Evolutionary conservation across 257 asterid species (phyloP).

Genomic region (Solanum infundibuliforme): DNA sequence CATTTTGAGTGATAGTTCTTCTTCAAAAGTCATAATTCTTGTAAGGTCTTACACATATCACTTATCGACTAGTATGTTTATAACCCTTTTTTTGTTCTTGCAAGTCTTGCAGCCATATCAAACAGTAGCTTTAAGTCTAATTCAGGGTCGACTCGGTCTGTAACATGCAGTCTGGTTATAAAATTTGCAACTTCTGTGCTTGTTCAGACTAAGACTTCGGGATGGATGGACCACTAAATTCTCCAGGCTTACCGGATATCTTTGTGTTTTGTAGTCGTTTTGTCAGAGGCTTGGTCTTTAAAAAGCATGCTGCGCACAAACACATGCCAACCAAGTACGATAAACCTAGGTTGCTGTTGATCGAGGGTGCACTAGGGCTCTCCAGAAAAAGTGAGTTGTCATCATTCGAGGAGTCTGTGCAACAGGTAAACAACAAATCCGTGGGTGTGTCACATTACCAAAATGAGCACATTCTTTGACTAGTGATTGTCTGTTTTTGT

Average conservation of each 20-base stretch:
- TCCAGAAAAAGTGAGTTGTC: constrained; percentile 58
- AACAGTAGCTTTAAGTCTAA: not conserved
- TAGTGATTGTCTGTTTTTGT: constrained; percentile 3
- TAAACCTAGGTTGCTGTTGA: constrained; percentile 66
- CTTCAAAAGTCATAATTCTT: not conserved
- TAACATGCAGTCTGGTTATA: not conserved
- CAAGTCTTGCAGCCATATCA: not conserved
- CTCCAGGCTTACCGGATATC: not conserved
- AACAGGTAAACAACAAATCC: constrained; percentile 41
- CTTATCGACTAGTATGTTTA: not conserved
- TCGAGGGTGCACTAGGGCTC: constrained; percentile 73
- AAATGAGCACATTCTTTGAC: not conserved
- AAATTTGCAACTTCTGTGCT: not conserved
- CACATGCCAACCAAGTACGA: constrained; percentile 81
- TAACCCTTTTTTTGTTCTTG: not conserved
- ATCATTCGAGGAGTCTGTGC: constrained; percentile 64
- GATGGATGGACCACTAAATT: not conserved
- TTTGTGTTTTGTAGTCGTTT: constrained; percentile 40
- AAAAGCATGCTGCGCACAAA: constrained; percentile 90
- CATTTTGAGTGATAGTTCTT: not conserved
- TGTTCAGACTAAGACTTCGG: not conserved
- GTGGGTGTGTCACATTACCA: not conserved
- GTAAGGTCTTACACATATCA: not conserved
- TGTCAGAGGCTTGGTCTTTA: constrained; percentile 78
- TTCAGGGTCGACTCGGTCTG: not conserved